These are phyloP conservation scores for Pyricularia sp. DNA, from an alignment of 2,329 filamentous ascomycete genomes.

Conservation along the genomic window DNA sequence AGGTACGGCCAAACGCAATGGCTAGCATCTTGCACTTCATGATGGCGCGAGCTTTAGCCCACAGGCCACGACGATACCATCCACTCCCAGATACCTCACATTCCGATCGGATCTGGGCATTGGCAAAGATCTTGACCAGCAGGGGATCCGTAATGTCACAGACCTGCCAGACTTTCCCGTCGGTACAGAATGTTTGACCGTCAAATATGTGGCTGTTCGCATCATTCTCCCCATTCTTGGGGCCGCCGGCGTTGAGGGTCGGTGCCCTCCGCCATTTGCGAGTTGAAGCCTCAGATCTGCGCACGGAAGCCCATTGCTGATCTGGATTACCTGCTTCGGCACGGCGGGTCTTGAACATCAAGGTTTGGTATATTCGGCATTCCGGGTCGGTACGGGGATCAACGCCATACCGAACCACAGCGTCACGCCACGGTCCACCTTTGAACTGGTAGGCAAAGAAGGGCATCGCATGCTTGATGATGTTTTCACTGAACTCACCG, in stretches of 20 bases:
- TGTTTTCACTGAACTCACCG: constrained; percentile 33
- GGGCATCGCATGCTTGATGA: constrained; percentile 66
- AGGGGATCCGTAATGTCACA: constrained; percentile 84
- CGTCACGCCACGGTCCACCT: constrained; percentile 85
- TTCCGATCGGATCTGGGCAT: constrained; percentile 45
- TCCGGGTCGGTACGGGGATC: constrained; percentile 73
- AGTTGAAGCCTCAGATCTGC: constrained; percentile 21
- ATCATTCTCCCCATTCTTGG: constrained; percentile 4
- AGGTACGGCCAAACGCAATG: constrained; percentile 46
- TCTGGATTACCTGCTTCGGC: constrained; percentile 35
- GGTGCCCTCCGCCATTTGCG: constrained; percentile 12
- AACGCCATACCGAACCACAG: constrained; percentile 73
- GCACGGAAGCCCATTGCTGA: constrained; percentile 36
- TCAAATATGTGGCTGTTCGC: constrained; percentile 68
- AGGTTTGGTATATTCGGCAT: constrained; percentile 77
- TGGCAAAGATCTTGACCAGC: constrained; percentile 55
- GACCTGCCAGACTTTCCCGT: constrained; percentile 89
- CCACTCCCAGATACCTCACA: constrained; percentile 60
- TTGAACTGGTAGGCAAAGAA: constrained; percentile 90
- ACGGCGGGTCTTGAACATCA: constrained; percentile 69
- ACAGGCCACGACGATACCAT: constrained; percentile 76
- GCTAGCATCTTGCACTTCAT: constrained; percentile 79
- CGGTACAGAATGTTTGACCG: constrained; percentile 61
- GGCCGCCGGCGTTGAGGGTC: constrained; percentile 13
- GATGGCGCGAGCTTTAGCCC: constrained; percentile 75